Percentiles rank a stretch among this genome's conserved stretches.
Evolutionary conservation across 495 filamentous ascomycete species (phyloP).

Genomic region (Parathielavia appendiculata): DNA sequence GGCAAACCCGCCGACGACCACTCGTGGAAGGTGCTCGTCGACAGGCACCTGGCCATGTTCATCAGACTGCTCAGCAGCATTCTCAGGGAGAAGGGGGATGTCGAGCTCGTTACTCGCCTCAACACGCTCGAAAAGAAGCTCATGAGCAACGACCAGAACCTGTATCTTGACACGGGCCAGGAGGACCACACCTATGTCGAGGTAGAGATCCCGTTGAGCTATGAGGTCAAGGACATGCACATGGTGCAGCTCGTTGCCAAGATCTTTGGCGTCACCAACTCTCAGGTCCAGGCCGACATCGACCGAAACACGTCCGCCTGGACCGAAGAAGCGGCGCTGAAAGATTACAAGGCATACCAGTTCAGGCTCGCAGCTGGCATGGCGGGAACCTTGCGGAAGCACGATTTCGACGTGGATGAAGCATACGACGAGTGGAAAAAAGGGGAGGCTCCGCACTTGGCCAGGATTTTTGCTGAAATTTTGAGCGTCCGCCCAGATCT

Average conservation of each 20-base stretch:
- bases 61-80: slow-evolving; percentile 78
- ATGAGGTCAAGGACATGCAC: slow-evolving; percentile 95
- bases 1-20: slow-evolving; percentile 80
- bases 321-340: slow-evolving; percentile 87
- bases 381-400: slow-evolving; percentile 66
- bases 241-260: slow-evolving; percentile 79
- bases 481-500: slow-evolving; percentile 82
- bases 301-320: slow-evolving; percentile 71
- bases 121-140: slow-evolving; percentile 86
- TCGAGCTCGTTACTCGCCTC: slow-evolving; percentile 77
- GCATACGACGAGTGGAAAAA: slow-evolving; percentile 88
- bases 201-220: slow-evolving; percentile 72
- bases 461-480: slow-evolving; percentile 88
- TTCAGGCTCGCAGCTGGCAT: slow-evolving; percentile 74
- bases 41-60: slow-evolving; percentile 92
- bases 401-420: slow-evolving; percentile 89
- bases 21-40: slow-evolving; percentile 86
- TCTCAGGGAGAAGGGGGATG: slow-evolving; percentile 73
- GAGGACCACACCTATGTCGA: slow-evolving; percentile 61
- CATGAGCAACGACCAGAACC: slow-evolving; percentile 88
- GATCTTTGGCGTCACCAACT: slow-evolving; percentile 73
- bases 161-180: slow-evolving; percentile 54
- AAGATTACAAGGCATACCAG: slow-evolving; percentile 90
- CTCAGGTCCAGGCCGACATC: slow-evolving; percentile 78
- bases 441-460: slow-evolving; percentile 71